Conservation (phyloP, 163 green algal species). For the Prototheca cutis region DNA sequence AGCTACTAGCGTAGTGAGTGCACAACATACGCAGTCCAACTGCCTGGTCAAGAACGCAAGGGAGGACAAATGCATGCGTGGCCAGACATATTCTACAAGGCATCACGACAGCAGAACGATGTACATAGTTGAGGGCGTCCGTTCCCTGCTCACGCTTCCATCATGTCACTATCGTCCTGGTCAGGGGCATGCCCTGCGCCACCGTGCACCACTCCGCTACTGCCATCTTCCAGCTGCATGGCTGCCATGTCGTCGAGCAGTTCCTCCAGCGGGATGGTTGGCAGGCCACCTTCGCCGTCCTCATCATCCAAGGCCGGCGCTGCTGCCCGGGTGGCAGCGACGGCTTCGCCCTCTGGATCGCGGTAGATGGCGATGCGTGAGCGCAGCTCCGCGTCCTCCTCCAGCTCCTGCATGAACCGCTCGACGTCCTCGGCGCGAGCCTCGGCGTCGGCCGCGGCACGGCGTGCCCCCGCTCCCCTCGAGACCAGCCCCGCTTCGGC, state of each 20-base stretch:
- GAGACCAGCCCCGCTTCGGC: slow-evolving; percentile 8
- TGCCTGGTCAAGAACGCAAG: no score
- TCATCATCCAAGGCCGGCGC: slow-evolving; percentile 10
- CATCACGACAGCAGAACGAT: no score
- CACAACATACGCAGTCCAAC: no score
- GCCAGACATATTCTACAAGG: no score
- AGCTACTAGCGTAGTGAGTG: no score
- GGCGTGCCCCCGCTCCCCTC: background rate
- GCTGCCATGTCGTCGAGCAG: slow-evolving; percentile 83
- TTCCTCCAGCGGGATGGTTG: slow-evolving; percentile 83
- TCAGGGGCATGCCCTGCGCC: no score
- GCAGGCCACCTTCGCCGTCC: slow-evolving; percentile 23
- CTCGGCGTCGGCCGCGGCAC: background rate
- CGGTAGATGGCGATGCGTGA: slow-evolving; percentile 64
- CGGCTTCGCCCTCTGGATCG: slow-evolving; percentile 21
- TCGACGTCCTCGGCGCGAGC: slow-evolving; percentile 52
- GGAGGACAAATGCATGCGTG: no score
- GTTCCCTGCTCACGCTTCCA: no score
- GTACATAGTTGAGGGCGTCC: no score
- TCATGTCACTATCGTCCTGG: no score
- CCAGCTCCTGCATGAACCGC: slow-evolving; percentile 87
- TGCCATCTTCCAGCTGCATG: slow-evolving; percentile 46
- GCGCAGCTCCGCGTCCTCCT: slow-evolving; percentile 90
- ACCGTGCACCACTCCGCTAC: no score
- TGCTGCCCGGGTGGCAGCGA: background rate